A percentile compares a stretch with the other conserved stretches of the same genome.
Conservation (phyloP, 441 rosid species). For the Flueggea neowawraea region DNA sequence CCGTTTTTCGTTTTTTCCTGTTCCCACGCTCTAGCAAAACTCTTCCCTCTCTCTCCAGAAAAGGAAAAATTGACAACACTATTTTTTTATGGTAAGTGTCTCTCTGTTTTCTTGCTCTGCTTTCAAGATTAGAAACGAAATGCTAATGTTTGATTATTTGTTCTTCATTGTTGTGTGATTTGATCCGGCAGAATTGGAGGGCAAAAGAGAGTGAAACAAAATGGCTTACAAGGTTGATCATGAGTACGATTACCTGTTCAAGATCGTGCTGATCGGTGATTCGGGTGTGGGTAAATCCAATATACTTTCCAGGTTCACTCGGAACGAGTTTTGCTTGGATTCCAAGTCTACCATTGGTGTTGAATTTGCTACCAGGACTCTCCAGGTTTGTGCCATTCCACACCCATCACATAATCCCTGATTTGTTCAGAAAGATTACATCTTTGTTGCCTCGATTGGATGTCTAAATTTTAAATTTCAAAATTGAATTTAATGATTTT, state of each 20-base stretch:
- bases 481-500: no score
- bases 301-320: slow-evolving; percentile 85
- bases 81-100: no score
- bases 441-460: background rate
- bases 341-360: slow-evolving; percentile 97
- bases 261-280: slow-evolving; percentile 94
- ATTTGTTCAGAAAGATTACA: background rate
- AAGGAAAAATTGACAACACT: no score
- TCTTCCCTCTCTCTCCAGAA: background rate
- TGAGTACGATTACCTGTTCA: slow-evolving; percentile 88
- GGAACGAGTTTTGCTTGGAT: slow-evolving; percentile 87
- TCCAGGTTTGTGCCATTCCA: slow-evolving; percentile 45
- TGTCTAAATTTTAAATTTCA: no score
- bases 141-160: background rate
- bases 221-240: slow-evolving; percentile 83
- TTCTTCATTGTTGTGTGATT: slow-evolving; percentile 4
- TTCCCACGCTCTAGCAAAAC: background rate
- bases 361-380: slow-evolving; percentile 90
- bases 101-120: no score
- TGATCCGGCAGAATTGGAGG: background rate
- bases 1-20: slow-evolving; percentile 16
- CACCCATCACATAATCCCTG: background rate
- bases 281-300: slow-evolving; percentile 98
- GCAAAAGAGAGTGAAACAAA: background rate
- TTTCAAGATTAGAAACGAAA: background rate